Conservation (phyloP, 495 filamentous ascomycete genomes). For the Trypethelium eluteriae region DNA sequence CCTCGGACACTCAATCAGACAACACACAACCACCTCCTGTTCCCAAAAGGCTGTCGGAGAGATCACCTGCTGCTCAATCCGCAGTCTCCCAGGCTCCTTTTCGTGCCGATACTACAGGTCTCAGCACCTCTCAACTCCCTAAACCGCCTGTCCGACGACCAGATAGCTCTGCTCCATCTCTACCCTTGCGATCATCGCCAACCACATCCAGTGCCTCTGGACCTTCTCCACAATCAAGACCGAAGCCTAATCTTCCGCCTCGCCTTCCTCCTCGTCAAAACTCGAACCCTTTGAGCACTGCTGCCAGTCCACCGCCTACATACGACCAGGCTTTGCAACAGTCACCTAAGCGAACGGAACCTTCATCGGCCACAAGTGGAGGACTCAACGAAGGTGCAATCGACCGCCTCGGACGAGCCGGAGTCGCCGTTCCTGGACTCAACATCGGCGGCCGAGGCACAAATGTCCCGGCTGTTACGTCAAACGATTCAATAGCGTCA, state of each 20-base stretch:
- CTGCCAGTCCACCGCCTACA: conserved; percentile 47
- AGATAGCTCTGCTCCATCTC: conserved; percentile 39
- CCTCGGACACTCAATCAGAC: not conserved
- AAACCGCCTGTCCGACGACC: conserved; percentile 56
- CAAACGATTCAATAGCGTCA: conserved; percentile 26
- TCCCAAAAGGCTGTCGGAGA: conserved; percentile 13
- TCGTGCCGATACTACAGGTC: conserved; percentile 59
- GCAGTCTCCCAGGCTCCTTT: conserved; percentile 58
- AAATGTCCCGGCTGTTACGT: conserved; percentile 15
- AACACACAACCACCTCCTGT: not conserved
- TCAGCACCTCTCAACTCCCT: conserved; percentile 60
- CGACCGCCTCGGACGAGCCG: conserved; percentile 62
- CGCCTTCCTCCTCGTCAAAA: conserved; percentile 64
- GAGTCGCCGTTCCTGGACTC: conserved; percentile 73
- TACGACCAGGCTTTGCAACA: conserved; percentile 39
- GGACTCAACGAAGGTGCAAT: conserved; percentile 63
- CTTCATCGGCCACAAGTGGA: conserved; percentile 27
- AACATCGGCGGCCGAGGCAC: conserved; percentile 51
- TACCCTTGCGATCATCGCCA: conserved; percentile 18
- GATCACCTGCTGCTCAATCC: conserved; percentile 19
- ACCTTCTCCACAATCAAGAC: conserved; percentile 30
- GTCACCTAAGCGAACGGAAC: conserved; percentile 27
- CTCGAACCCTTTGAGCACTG: conserved; percentile 40
- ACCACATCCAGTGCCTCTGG: conserved; percentile 20
- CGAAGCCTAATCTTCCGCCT: conserved; percentile 58